Evolutionary conservation across 495 filamentous ascomycete species (phyloP).

Genomic region (Cercophora scortea): DNA sequence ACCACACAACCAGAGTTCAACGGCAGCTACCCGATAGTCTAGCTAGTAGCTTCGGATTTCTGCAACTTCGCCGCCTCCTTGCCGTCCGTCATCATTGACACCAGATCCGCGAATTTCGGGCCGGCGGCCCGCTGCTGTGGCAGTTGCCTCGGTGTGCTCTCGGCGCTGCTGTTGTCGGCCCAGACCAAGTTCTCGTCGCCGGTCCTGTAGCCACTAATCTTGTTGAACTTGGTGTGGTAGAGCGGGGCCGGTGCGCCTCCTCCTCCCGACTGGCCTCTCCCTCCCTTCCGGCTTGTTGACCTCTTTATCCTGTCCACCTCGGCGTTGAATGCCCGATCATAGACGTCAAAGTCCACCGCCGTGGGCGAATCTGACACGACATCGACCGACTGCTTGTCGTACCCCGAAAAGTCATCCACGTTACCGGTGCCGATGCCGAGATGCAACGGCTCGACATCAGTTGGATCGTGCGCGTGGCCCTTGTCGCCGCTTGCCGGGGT

Average conservation of each 20-base stretch:
- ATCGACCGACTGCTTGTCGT: conserved; percentile 18
- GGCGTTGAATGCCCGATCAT: conserved; percentile 75
- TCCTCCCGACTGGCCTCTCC: neutral
- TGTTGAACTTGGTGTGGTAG: neutral
- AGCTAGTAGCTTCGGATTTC: too few species aligned
- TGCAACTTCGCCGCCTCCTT: too few species aligned
- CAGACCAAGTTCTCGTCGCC: neutral
- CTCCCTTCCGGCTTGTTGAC: conserved; percentile 10
- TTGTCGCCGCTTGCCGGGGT: conserved; percentile 18
- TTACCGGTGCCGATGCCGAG: conserved; percentile 66
- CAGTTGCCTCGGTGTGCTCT: neutral
- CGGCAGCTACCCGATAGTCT: too few species aligned
- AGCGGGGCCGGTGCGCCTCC: neutral
- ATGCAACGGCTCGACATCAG: conserved; percentile 53
- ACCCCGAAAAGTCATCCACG: conserved; percentile 25
- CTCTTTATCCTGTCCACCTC: conserved; percentile 67
- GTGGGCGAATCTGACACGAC: conserved; percentile 76
- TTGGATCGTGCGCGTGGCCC: conserved; percentile 59
- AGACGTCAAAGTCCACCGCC: conserved; percentile 74
- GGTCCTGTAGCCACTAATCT: neutral
- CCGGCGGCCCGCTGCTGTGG: too few species aligned
- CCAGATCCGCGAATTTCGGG: too few species aligned
- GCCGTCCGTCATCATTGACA: too few species aligned
- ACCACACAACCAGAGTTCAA: too few species aligned
- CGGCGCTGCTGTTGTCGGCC: neutral